Evolutionary conservation across 164 flowering plant species (phyloP), one percentile per base, ranked within the genome.

Genomic region (Hamamelis virginiana): DNA sequence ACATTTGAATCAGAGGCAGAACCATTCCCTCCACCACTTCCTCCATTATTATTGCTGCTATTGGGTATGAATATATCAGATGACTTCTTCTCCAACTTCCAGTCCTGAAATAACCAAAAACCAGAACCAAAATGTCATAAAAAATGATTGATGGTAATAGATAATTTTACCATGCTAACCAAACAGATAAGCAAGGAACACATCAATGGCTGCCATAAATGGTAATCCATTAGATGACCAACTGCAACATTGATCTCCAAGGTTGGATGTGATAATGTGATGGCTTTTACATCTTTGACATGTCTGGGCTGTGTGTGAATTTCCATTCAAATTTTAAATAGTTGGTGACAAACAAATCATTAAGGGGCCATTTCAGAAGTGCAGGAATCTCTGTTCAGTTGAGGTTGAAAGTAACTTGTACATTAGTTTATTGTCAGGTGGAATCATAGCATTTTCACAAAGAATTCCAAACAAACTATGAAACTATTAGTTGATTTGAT

Each of bases 21-120:
- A 33, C 61, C 68, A 74, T 65, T 73, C 28, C 78, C 75, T 23
- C 77, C 80, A 70, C 52, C 57, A 56, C 67, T 76, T 22, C 85
- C 80, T 21, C 75, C 82, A 15, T 19, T 69, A 1, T 65, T 45
- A 51, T 69, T 75, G 73, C 75, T 73, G 45, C 65, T 77, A 59
- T 75, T 76, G 13, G 86, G 88, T 19, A 68, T 71, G 62, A 76
- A 87, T 22, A 83, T 66, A 76, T 94, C 92, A 8, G 94, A 90
- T 38, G 97, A 90, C 75, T 85, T 90, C 91, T 91, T 91, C 74
- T 94, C 97, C 71, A 85, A 71, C 81, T 84, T 87, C 89, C 94
- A 86, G 0, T 89, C 96, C 96, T 94, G 85, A 21, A 50, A 48
- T 23, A 47, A 44, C 18, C 67, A 22, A 44, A 64, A 45, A 41